A percentile compares a stretch with the other conserved stretches of the same genome.
Conservation (phyloP, 202 grass and related monocot genomes). For the Sporobolus alterniflorus region DNA sequence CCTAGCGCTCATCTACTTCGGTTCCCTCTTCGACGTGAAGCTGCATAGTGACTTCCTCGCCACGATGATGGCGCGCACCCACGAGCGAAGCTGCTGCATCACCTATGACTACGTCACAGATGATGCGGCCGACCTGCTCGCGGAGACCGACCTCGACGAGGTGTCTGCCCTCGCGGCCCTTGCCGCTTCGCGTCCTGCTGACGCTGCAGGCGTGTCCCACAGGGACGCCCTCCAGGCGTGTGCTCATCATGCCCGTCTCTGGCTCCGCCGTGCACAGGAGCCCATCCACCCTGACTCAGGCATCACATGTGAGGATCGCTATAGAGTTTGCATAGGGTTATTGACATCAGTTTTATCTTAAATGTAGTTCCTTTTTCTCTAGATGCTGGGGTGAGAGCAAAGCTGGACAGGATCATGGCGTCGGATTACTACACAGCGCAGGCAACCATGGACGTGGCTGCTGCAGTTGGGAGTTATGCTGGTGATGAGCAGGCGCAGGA, state of each 20-base stretch:
- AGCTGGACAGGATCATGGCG: slow-evolving; percentile 85
- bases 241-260: slow-evolving; percentile 66
- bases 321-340: neutral
- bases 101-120: slow-evolving; percentile 95
- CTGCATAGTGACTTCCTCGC: slow-evolving; percentile 70
- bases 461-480: slow-evolving; percentile 65
- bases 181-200: slow-evolving; percentile 67
- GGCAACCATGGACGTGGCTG: slow-evolving; percentile 58
- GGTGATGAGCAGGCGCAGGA: slow-evolving; percentile 41
- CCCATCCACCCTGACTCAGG: slow-evolving; percentile 56
- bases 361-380: neutral
- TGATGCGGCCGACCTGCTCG: slow-evolving; percentile 74
- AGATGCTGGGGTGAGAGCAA: slow-evolving; percentile 92
- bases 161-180: slow-evolving; percentile 66
- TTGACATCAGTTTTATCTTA: neutral
- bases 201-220: slow-evolving; percentile 68
- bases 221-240: slow-evolving; percentile 78
- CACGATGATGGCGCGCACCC: slow-evolving; percentile 72
- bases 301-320: slow-evolving; percentile 68
- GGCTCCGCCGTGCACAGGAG: slow-evolving; percentile 65
- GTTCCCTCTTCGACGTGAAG: slow-evolving; percentile 83
- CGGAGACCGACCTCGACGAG: slow-evolving; percentile 68
- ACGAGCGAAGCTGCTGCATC: slow-evolving; percentile 86
- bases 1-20: slow-evolving; percentile 82
- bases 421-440: slow-evolving; percentile 83